A percentile compares a stretch with the other conserved stretches of the same genome.
Evolutionary conservation across 2,329 filamentous ascomycete genomes (phyloP).

Genomic region (Penicillium sp.): DNA sequence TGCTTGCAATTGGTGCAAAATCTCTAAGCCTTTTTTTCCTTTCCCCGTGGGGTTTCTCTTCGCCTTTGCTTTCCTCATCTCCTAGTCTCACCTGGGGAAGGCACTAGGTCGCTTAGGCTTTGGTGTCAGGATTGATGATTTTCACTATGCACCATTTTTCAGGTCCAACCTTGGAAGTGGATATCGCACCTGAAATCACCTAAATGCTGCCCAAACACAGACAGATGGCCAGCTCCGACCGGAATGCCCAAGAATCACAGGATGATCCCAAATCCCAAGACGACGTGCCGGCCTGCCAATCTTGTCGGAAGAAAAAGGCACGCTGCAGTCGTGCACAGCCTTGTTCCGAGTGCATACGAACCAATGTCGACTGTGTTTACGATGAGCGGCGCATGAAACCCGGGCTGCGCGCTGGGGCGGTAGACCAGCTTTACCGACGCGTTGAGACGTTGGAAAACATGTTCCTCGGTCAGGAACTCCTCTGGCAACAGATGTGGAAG

Average conservation of each 20-base stretch:
- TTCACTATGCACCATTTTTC: no score
- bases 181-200: no score
- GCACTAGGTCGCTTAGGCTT: no score
- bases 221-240: no score
- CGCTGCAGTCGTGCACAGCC: constrained; percentile 48
- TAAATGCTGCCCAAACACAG: no score
- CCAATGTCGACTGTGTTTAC: constrained; percentile 35
- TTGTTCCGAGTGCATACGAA: constrained; percentile 45
- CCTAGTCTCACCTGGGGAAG: no score
- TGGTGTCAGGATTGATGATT: no score
- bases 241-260: neutral
- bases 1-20: no score
- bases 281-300: constrained; percentile 36
- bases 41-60: no score
- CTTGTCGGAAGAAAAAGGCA: constrained; percentile 50
- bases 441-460: constrained; percentile 28
- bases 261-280: constrained; percentile 11
- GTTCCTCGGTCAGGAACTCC: constrained; percentile 22
- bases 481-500: constrained; percentile 23
- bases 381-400: constrained; percentile 33
- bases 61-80: no score
- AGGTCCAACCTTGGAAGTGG: no score
- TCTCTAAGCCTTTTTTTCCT: no score
- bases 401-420: constrained; percentile 34
- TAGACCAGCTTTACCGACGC: constrained; percentile 34